Evolutionary conservation across 257 asterid genomes (phyloP).

Genomic region (Nicotiana benthamiana): DNA sequence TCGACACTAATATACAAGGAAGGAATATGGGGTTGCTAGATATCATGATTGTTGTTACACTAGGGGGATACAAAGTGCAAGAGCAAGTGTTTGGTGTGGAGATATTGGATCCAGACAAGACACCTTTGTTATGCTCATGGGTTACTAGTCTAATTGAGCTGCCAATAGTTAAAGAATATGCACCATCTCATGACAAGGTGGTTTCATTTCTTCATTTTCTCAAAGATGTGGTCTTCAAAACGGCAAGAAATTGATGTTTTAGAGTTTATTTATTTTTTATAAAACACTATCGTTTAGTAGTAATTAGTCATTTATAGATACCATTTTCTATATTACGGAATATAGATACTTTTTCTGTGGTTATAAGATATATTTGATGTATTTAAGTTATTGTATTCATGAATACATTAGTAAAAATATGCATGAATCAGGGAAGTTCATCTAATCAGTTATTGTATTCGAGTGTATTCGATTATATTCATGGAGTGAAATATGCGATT

Average conservation of each 20-base stretch:
- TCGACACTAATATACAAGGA: background rate
- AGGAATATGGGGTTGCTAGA: slow-evolving; percentile 24
- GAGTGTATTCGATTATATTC: too few species aligned
- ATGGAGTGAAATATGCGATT: too few species aligned
- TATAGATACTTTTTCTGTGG: too few species aligned
- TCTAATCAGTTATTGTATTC: too few species aligned
- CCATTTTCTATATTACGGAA: too few species aligned
- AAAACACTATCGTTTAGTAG: too few species aligned
- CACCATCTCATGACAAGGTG: slow-evolving; percentile 19
- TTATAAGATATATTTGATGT: too few species aligned
- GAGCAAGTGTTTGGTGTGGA: slow-evolving; percentile 24
- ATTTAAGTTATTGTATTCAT: too few species aligned
- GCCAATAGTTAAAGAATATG: background rate
- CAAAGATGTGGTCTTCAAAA: background rate
- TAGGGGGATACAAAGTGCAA: slow-evolving; percentile 25
- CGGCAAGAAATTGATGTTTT: background rate
- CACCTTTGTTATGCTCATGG: slow-evolving; percentile 25
- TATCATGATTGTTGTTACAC: slow-evolving; percentile 21
- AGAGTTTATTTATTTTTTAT: too few species aligned
- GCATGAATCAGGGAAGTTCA: too few species aligned
- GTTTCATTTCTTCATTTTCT: background rate
- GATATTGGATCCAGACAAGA: slow-evolving; percentile 22
- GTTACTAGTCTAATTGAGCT: slow-evolving; percentile 19
- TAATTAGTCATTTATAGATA: too few species aligned
- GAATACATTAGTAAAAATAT: too few species aligned